These are phyloP conservation scores for Coemansia sp. DNA, from an alignment of 192 early-diverging fungal genomes.

Conservation along the genomic window DNA sequence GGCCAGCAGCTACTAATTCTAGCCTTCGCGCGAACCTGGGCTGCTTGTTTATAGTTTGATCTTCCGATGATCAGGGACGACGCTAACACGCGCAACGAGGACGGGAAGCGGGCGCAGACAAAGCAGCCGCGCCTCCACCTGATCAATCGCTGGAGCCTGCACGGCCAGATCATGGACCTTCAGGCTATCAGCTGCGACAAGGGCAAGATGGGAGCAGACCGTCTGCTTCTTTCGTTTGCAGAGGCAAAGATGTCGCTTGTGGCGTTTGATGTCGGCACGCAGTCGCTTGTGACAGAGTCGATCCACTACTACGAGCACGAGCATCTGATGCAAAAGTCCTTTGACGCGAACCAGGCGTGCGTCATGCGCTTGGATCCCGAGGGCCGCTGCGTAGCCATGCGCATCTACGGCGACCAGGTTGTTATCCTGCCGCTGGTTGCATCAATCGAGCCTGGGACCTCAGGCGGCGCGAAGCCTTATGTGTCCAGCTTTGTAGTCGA, in stretches of 20 bases:
- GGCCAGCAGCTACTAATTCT: not conserved
- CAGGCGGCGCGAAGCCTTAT: slow-evolving; percentile 54
- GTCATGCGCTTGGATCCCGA: slow-evolving; percentile 76
- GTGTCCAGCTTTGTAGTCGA: slow-evolving; percentile 74
- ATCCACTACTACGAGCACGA: slow-evolving; percentile 97
- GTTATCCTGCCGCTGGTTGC: slow-evolving; percentile 88
- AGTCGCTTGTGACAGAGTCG: slow-evolving; percentile 85
- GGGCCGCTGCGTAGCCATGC: slow-evolving; percentile 82
- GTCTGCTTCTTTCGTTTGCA: slow-evolving; percentile 45
- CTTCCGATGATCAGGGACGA: slow-evolving; percentile 43
- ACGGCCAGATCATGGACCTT: slow-evolving; percentile 46
- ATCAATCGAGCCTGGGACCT: slow-evolving; percentile 52
- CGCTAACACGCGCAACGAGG: not conserved
- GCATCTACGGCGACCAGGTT: slow-evolving; percentile 85
- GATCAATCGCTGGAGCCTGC: slow-evolving; percentile 44
- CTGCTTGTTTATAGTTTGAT: slow-evolving; percentile 22
- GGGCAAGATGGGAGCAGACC: slow-evolving; percentile 20
- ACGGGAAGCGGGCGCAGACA: slow-evolving; percentile 6
- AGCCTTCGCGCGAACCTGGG: not conserved
- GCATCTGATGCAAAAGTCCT: slow-evolving; percentile 71
- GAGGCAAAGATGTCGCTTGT: slow-evolving; percentile 85
- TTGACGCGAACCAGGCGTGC: slow-evolving; percentile 31
- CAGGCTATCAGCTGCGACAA: slow-evolving; percentile 28
- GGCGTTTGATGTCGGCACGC: slow-evolving; percentile 73
- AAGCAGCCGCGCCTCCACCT: slow-evolving; percentile 48